These are phyloP conservation scores for Heimioporus sp. DNA, from an alignment of 768 basidiomycete genomes.

Conservation along the genomic window DNA sequence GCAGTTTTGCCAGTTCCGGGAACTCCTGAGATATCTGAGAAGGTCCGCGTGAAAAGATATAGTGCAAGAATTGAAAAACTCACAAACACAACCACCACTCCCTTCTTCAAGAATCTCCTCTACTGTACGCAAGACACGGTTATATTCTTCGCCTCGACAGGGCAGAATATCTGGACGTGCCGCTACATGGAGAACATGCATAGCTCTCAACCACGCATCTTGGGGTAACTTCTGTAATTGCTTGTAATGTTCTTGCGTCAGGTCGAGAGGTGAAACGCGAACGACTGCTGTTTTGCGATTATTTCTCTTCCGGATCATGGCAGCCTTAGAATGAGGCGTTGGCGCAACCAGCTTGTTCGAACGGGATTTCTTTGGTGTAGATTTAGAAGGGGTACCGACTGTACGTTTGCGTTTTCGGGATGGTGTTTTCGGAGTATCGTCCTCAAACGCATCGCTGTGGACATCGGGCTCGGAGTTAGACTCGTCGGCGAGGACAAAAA, in stretches of 20 bases:
- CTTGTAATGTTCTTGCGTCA: slow-evolving; percentile 36
- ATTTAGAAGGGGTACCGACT: slow-evolving; percentile 26
- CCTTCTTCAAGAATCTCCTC: slow-evolving; percentile 89
- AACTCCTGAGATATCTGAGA: slow-evolving; percentile 90
- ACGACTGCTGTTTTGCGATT: slow-evolving; percentile 28
- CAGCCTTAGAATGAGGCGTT: slow-evolving; percentile 76
- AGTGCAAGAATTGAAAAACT: slow-evolving; percentile 26
- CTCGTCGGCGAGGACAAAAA: slow-evolving; percentile 13
- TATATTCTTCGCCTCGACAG: slow-evolving; percentile 85
- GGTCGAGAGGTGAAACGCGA: slow-evolving; percentile 35
- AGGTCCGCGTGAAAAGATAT: neutral
- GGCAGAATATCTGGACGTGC: slow-evolving; percentile 88
- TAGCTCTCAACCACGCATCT: slow-evolving; percentile 83
- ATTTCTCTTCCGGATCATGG: slow-evolving; percentile 44
- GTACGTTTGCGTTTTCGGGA: slow-evolving; percentile 50
- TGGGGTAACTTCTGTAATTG: slow-evolving; percentile 52
- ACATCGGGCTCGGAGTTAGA: slow-evolving; percentile 29
- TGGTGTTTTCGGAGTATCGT: slow-evolving; percentile 48
- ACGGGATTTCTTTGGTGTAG: slow-evolving; percentile 35
- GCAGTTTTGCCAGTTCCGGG: slow-evolving; percentile 99
- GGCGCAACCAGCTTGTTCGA: slow-evolving; percentile 51
- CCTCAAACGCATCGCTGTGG: slow-evolving; percentile 22
- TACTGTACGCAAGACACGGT: slow-evolving; percentile 68
- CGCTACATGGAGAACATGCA: slow-evolving; percentile 91
- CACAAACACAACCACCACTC: slow-evolving; percentile 94